Evolutionary conservation across 2,329 filamentous ascomycete species (phyloP).

Genomic region (Colletotrichum lupini): DNA sequence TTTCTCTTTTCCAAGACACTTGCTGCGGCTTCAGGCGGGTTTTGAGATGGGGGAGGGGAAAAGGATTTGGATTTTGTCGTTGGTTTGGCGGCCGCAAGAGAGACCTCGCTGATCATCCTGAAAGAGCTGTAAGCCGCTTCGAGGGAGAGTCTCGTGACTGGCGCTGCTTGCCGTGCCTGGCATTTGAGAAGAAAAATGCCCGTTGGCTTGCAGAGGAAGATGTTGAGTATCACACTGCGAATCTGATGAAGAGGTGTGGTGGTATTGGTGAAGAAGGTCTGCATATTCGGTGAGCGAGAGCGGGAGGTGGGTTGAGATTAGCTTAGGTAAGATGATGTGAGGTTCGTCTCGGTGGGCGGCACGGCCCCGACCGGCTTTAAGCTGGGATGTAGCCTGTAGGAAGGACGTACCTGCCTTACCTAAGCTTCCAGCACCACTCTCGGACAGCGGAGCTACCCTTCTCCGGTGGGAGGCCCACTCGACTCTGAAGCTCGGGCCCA

Average conservation of each 20-base stretch:
- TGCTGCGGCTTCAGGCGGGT: neutral
- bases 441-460: neutral
- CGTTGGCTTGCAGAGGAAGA: neutral
- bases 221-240: neutral
- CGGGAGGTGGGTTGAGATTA: neutral
- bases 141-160: neutral
- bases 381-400: neutral
- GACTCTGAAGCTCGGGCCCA: neutral
- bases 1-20: neutral
- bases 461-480: neutral
- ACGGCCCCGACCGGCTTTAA: slow-evolving; percentile 24
- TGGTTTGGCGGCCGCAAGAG: neutral
- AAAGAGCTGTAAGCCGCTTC: neutral
- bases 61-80: neutral
- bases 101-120: neutral
- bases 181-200: neutral
- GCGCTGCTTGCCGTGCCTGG: neutral
- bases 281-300: neutral
- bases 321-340: slow-evolving; percentile 27
- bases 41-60: neutral
- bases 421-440: neutral
- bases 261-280: slow-evolving; percentile 17
- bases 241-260: slow-evolving; percentile 1
- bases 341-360: slow-evolving; percentile 10
- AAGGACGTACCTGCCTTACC: no score